Evolutionary conservation across 1,284 basidiomycete species (phyloP).

Genomic region (Vanrija humicola): DNA sequence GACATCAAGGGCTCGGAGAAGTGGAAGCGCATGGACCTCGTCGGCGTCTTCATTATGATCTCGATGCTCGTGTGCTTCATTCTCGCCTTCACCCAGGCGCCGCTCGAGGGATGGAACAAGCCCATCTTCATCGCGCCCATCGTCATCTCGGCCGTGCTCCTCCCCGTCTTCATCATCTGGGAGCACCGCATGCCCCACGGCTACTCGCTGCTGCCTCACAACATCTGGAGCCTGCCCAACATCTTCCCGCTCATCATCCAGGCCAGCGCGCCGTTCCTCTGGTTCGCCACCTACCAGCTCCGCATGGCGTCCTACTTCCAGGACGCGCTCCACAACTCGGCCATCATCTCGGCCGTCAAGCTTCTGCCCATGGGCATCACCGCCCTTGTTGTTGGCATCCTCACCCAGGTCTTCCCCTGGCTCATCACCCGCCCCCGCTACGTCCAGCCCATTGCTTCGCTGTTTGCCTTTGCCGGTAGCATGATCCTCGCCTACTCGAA

Average conservation of each 20-base stretch:
- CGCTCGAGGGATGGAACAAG: slow-evolving; percentile 36
- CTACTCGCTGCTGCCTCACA: slow-evolving; percentile 44
- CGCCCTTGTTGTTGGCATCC: slow-evolving; percentile 35
- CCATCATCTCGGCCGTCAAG: slow-evolving; percentile 43
- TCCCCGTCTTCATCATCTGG: slow-evolving; percentile 24
- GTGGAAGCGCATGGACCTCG: slow-evolving; percentile 46
- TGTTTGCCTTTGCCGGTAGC: slow-evolving; percentile 32
- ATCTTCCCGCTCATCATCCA: slow-evolving; percentile 42
- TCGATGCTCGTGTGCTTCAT: slow-evolving; percentile 42
- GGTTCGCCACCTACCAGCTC: slow-evolving; percentile 42
- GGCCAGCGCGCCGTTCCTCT: slow-evolving; percentile 26
- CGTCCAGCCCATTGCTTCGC: slow-evolving; percentile 34
- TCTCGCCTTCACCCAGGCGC: slow-evolving; percentile 44
- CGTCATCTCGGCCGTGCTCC: slow-evolving; percentile 23
- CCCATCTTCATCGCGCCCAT: slow-evolving; percentile 45
- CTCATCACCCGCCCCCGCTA: slow-evolving; percentile 40
- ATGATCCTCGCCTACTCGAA: slow-evolving; percentile 42
- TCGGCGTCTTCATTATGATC: slow-evolving; percentile 38
- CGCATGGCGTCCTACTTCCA: slow-evolving; percentile 46
- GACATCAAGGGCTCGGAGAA: slow-evolving; percentile 37
- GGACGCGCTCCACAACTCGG: slow-evolving; percentile 30
- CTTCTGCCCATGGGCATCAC: slow-evolving; percentile 45
- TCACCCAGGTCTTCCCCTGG: slow-evolving; percentile 33
- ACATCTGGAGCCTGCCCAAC: slow-evolving; percentile 44
- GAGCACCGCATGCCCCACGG: slow-evolving; percentile 34